Conservation (phyloP, 2,329 filamentous ascomycete genomes). For the Penicillium sp. region DNA sequence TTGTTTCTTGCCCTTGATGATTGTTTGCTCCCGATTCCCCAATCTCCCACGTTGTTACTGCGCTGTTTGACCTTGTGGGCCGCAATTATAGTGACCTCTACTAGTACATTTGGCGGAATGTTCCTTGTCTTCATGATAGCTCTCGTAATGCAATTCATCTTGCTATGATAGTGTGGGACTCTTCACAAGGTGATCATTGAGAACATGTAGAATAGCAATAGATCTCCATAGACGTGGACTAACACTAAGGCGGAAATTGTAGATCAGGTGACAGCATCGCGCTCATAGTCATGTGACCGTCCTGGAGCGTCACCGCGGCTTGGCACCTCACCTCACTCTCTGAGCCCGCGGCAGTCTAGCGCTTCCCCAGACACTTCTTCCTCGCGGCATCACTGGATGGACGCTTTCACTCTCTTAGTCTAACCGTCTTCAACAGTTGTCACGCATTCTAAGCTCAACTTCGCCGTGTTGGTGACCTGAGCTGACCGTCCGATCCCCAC, state of each 20-base stretch:
- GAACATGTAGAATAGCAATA: background rate
- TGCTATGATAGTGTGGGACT: background rate
- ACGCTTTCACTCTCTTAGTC: constrained; percentile 17
- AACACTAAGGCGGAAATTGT: constrained; percentile 10
- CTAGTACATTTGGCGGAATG: background rate
- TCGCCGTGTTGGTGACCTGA: constrained; percentile 28
- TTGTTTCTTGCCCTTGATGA: constrained; percentile 19
- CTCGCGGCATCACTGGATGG: constrained; percentile 27
- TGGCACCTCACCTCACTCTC: constrained; percentile 40
- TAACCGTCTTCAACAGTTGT: constrained; percentile 21
- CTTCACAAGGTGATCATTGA: background rate
- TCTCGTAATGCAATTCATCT: constrained; percentile 2
- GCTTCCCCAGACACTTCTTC: constrained; percentile 19
- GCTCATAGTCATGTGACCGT: constrained; percentile 4
- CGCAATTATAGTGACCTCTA: background rate
- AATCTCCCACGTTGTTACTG: constrained; percentile 2
- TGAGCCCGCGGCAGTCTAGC: constrained; percentile 24
- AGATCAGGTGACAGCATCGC: constrained; percentile 25
- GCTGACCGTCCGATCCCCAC: constrained; percentile 40
- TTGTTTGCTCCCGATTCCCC: constrained; percentile 25
- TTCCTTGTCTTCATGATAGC: background rate
- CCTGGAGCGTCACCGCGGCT: constrained; percentile 28
- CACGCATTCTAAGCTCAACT: constrained; percentile 20
- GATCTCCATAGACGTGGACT: background rate
- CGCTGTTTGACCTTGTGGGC: background rate